A percentile compares a stretch with the other conserved stretches of the same genome.
Evolutionary conservation across 202 grass and related monocot genomes (phyloP).

Genomic region (Setaria italica): DNA sequence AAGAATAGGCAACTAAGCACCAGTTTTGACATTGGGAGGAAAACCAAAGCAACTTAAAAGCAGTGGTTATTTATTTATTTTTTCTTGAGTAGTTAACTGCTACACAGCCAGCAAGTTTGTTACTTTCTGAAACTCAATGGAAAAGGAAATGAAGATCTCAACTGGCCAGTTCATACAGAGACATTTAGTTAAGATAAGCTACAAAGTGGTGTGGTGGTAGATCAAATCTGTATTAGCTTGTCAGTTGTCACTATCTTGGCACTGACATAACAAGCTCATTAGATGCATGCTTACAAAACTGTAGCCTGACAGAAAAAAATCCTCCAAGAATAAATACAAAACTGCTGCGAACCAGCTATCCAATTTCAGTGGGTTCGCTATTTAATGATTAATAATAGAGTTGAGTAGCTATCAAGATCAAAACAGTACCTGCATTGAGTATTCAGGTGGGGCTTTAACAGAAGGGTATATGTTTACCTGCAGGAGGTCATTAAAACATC

Average conservation of each 20-base stretch:
- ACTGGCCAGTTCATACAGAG: background rate
- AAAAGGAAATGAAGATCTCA: background rate
- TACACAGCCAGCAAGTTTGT: conserved; percentile 22
- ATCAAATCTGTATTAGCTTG: conserved; percentile 4
- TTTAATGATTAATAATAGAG: conserved; percentile 28
- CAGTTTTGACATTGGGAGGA: background rate
- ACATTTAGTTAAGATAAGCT: background rate
- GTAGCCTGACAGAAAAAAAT: background rate
- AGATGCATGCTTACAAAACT: background rate
- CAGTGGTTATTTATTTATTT: background rate
- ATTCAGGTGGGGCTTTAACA: conserved; percentile 87
- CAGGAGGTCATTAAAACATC: conserved; percentile 33
- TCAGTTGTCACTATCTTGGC: background rate
- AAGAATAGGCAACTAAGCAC: background rate
- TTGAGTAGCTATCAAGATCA: conserved; percentile 8
- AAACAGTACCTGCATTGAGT: conserved; percentile 76
- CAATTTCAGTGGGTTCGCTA: background rate
- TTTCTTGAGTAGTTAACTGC: background rate
- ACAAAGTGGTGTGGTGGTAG: background rate
- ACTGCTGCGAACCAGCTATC: conserved; percentile 13
- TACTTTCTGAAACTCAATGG: background rate
- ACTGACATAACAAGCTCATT: conserved; percentile 10
- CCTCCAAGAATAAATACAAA: conserved; percentile 11
- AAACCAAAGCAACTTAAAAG: conserved; percentile 1
- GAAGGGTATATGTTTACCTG: conserved; percentile 86